phyloP scores from a whole-genome alignment of 257 asterid genomes.

The Lycium barbarum region DNA sequence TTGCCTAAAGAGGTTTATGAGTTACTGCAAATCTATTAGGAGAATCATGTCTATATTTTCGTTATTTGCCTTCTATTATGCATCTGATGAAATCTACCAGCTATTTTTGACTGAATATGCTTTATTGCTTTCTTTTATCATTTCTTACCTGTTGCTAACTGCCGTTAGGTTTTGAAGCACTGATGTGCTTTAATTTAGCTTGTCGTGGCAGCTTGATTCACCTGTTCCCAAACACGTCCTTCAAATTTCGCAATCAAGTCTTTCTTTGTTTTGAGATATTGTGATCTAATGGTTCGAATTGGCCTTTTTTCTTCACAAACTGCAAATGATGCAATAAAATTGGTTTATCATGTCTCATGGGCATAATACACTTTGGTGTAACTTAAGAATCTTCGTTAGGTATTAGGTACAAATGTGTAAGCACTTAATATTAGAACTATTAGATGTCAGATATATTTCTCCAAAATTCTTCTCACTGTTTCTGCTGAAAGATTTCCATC shows the following conservation, averaged over 20 bases:
- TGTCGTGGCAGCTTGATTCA: neutral
- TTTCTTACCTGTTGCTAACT: neutral
- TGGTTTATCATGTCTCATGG: neutral
- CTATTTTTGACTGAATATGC: neutral
- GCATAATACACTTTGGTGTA: slow-evolving; percentile 14
- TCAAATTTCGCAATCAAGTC: neutral
- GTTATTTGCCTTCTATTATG: neutral
- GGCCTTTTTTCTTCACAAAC: slow-evolving; percentile 1
- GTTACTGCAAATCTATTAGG: neutral
- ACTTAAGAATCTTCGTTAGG: slow-evolving; percentile 8
- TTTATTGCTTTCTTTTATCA: neutral
- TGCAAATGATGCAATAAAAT: neutral
- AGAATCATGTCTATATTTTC: neutral
- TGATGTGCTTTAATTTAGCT: neutral
- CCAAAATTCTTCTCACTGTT: neutral
- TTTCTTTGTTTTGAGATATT: slow-evolving; percentile 19
- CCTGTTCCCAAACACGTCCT: neutral
- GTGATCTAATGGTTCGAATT: neutral
- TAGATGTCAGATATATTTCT: slow-evolving; percentile 8
- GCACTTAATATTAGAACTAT: slow-evolving; percentile 23
- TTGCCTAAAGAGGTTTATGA: neutral
- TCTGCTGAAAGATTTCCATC: slow-evolving; percentile 20
- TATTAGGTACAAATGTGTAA: slow-evolving; percentile 5
- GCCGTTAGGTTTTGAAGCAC: neutral
- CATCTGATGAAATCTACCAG: neutral